Evolutionary conservation across 2,329 filamentous ascomycete genomes (phyloP), one percentile per base, ranked within the genome.

Genomic region (Aspergillus sp.): DNA sequence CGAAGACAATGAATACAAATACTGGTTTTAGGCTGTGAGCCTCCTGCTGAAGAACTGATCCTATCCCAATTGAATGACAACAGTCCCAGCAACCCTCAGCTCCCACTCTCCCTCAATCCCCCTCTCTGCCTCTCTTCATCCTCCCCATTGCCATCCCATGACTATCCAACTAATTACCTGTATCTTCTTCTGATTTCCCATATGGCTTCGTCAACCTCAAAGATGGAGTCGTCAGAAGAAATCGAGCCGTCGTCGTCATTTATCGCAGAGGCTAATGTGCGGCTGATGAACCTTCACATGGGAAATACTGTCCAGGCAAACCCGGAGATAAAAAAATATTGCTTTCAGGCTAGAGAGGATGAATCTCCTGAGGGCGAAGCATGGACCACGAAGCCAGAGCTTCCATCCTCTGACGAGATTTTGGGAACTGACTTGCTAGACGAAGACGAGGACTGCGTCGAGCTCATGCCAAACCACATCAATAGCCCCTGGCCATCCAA

Each of bases 401-500:
- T 74, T 19, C 72, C 72, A 4, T 62, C 70, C 3, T 49, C 61
- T 3, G 53, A 62, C 4, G 73, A 76, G 49, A 60, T 75, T 10
- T 47, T 69, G 22, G 63, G 61, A 4, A 53, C 46, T 7, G 53
- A 55, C 30, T 50, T 50, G 7, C 46, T 48, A 7, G 30, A 39
- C 7, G 47, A 52, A 7, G 53, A 58, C 13, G 56, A 59, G 33
- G 58, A 64, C 7, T 52, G 49, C 19, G 58, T 73, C 2, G 56
- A 67, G 3, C 60, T 83, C 0, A 67, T 72, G 0, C 57, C 70
- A 0, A 88, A 88, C 56, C 70, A 70, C 5, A 70, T 83, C 17
- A 53, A 77, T 1, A 73, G 74, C 0, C 71, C 82, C 0, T 91
- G 84, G 74, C 53, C 67, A 0, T 80, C 74, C 4, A 84, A 80